phyloP scores from a whole-genome alignment of 805 yeast genomes.

The Blastobotrys chiropterorum region DNA sequence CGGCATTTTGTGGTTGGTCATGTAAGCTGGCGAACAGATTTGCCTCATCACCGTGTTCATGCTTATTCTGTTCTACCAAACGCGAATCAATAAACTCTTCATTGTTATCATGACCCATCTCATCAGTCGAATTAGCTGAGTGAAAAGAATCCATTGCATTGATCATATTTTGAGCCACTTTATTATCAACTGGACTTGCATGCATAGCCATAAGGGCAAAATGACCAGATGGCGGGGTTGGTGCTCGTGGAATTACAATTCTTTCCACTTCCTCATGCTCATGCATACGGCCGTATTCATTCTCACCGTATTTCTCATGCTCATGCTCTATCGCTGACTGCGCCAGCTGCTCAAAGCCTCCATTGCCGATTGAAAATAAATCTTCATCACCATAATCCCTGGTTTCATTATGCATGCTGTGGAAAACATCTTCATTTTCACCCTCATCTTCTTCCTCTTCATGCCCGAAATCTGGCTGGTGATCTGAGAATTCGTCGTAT shows the following conservation, averaged over 20 bases:
- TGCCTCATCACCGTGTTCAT: not conserved
- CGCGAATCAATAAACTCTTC: not conserved
- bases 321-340: no score
- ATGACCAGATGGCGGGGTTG: not conserved
- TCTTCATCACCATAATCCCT: not conserved
- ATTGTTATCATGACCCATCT: not conserved
- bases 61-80: not conserved
- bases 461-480: not conserved
- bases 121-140: not conserved
- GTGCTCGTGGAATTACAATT: not conserved
- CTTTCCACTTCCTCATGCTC: not conserved
- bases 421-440: not conserved
- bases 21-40: not conserved
- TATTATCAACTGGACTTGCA: not conserved
- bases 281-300: not conserved
- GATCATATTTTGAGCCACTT: not conserved
- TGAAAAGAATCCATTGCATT: not conserved
- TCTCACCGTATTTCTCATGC: not conserved
- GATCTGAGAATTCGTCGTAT: not conserved
- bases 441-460: not conserved
- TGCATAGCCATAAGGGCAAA: not conserved
- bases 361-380: not conserved
- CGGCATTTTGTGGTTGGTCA: not conserved
- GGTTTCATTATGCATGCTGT: not conserved
- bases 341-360: not conserved